phyloP scores from a whole-genome alignment of 2,329 filamentous ascomycete genomes.

The Trichothecium sympodiale region DNA sequence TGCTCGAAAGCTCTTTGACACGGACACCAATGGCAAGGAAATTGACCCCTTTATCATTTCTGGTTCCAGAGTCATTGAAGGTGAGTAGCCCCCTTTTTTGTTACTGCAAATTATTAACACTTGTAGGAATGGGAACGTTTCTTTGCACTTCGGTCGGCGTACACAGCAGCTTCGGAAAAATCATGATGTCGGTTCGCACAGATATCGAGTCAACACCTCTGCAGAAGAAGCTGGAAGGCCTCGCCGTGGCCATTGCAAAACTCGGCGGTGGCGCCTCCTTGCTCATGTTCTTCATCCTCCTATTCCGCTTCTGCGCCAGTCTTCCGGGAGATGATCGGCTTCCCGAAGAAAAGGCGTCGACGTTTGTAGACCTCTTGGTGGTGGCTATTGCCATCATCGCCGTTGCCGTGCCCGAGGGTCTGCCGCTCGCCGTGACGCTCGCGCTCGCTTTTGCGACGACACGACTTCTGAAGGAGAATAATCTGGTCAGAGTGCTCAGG shows the following conservation, averaged over 20 bases:
- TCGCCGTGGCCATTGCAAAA: conserved; percentile 24
- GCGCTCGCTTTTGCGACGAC: conserved; percentile 57
- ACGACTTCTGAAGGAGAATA: conserved; percentile 56
- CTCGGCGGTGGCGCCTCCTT: conserved; percentile 54
- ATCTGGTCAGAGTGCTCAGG: conserved; percentile 50
- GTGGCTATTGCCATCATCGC: conserved; percentile 56
- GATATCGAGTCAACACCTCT: conserved; percentile 42
- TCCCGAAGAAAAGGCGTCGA: conserved; percentile 42
- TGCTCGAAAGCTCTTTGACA: conserved; percentile 46
- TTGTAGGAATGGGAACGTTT: conserved; percentile 31
- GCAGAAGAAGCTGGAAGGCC: conserved; percentile 37
- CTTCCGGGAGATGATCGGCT: conserved; percentile 38
- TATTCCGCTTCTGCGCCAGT: conserved; percentile 63
- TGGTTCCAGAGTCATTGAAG: conserved; percentile 42
- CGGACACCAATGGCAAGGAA: conserved; percentile 37
- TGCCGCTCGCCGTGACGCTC: conserved; percentile 55
- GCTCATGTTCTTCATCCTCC: conserved; percentile 63
- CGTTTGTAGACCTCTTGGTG: conserved; percentile 54
- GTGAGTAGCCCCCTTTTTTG: conserved; percentile 12
- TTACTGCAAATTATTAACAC: too few species aligned
- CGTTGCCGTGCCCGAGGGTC: conserved; percentile 55
- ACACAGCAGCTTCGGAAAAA: conserved; percentile 42
- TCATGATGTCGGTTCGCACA: conserved; percentile 42
- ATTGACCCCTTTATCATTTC: conserved; percentile 57
- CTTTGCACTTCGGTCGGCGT: conserved; percentile 44